Evolutionary conservation across 192 early-diverging fungal species (phyloP).

Genomic region (Spizellomyces sp.): DNA sequence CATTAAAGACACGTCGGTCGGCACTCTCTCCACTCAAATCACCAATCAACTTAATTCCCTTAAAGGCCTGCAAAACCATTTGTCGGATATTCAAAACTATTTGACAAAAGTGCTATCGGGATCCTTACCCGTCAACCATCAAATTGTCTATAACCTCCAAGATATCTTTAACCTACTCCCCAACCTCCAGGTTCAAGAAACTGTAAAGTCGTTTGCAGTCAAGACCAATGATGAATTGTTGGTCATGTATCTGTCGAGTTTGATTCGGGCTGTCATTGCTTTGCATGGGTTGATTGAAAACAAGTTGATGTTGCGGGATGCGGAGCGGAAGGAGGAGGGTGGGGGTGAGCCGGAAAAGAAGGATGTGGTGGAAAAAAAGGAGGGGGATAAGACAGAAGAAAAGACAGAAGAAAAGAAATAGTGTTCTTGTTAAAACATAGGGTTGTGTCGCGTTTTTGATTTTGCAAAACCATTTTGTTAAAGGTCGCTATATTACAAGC

Average conservation of each 20-base stretch:
- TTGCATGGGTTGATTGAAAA: conserved; percentile 97
- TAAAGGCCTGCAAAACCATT: conserved; percentile 80
- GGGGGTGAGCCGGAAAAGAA: conserved; percentile 36
- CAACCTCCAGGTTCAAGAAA: conserved; percentile 79
- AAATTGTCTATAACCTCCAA: conserved; percentile 97
- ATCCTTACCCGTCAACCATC: conserved; percentile 89
- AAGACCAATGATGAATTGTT: conserved; percentile 97
- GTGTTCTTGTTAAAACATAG: no score
- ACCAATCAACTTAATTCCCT: conserved; percentile 90
- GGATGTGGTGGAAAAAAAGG: conserved; percentile 28
- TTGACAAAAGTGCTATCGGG: conserved; percentile 85
- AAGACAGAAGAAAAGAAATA: neutral
- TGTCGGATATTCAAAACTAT: conserved; percentile 88
- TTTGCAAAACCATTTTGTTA: neutral
- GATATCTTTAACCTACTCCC: conserved; percentile 98
- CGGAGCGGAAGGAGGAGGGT: conserved; percentile 53
- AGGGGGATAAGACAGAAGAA: conserved; percentile 27
- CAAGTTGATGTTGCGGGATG: conserved; percentile 87
- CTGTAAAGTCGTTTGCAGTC: conserved; percentile 81
- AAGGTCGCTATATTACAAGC: neutral
- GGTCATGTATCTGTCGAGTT: conserved; percentile 87
- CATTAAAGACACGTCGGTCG: conserved; percentile 97
- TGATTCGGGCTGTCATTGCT: conserved; percentile 94
- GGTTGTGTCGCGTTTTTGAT: no score
- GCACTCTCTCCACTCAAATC: conserved; percentile 92